Conservation (phyloP, 2,329 filamentous ascomycete genomes). For the Aspergillus fischeri region DNA sequence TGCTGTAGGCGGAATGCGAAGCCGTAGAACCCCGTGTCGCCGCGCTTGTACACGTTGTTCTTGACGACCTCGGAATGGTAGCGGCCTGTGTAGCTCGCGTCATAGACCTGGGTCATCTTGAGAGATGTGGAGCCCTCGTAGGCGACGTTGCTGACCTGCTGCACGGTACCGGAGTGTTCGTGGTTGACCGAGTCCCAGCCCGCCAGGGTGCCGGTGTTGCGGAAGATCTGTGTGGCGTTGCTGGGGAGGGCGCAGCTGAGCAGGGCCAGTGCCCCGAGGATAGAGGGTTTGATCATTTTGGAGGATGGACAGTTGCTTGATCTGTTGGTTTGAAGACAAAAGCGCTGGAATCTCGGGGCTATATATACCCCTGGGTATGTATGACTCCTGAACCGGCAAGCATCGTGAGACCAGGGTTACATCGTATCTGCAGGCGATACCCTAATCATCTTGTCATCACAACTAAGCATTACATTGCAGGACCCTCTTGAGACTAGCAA, state of each 20-base stretch:
- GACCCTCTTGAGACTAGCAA: background rate
- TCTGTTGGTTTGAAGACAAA: background rate
- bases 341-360: background rate
- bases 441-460: background rate
- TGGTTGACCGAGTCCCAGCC: constrained; percentile 41
- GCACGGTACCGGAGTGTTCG: constrained; percentile 43
- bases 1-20: constrained; percentile 49
- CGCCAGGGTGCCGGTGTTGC: constrained; percentile 26
- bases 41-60: constrained; percentile 43
- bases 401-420: background rate
- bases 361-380: background rate
- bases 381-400: background rate
- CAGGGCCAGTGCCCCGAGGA: background rate
- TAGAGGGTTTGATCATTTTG: background rate
- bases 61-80: constrained; percentile 50
- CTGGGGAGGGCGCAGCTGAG: background rate
- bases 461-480: background rate
- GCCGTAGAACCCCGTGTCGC: constrained; percentile 47
- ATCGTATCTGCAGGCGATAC: background rate
- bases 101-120: constrained; percentile 42
- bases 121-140: constrained; percentile 40
- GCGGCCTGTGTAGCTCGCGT: constrained; percentile 40
- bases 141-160: constrained; percentile 39
- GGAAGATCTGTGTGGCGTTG: constrained; percentile 16
- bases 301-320: background rate